These are phyloP conservation scores for Paramecium pentaurelia DNA, from an alignment of 73 alveolate species.

Conservation along the genomic window DNA sequence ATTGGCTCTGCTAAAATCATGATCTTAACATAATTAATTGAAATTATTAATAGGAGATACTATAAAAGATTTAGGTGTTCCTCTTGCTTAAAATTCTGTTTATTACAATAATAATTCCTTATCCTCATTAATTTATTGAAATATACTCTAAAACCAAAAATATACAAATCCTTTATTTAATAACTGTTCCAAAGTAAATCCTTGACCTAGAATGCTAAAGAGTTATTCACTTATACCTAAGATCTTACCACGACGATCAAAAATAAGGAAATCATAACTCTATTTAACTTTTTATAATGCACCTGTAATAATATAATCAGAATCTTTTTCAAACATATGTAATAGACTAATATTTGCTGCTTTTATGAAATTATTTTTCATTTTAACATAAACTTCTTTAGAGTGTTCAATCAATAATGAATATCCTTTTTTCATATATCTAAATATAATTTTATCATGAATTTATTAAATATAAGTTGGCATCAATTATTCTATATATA, in stretches of 20 bases:
- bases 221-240: background rate
- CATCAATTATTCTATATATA: background rate
- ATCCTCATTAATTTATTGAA: background rate
- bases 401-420: background rate
- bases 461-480: background rate
- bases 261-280: background rate
- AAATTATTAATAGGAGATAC: background rate
- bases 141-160: background rate
- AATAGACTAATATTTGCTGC: background rate
- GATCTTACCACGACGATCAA: background rate
- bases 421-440: background rate
- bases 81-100: background rate
- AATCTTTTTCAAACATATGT: background rate
- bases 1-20: background rate
- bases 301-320: background rate
- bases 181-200: background rate
- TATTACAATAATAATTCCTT: background rate
- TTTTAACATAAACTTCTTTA: background rate
- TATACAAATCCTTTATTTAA: background rate
- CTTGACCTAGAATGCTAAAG: background rate
- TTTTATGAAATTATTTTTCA: background rate
- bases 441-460: background rate
- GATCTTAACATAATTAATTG: background rate
- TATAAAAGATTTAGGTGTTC: background rate
- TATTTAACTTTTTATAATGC: background rate